phyloP scores from a whole-genome alignment of 192 early-diverging fungal genomes.

The Coemansia brasiliensis region DNA sequence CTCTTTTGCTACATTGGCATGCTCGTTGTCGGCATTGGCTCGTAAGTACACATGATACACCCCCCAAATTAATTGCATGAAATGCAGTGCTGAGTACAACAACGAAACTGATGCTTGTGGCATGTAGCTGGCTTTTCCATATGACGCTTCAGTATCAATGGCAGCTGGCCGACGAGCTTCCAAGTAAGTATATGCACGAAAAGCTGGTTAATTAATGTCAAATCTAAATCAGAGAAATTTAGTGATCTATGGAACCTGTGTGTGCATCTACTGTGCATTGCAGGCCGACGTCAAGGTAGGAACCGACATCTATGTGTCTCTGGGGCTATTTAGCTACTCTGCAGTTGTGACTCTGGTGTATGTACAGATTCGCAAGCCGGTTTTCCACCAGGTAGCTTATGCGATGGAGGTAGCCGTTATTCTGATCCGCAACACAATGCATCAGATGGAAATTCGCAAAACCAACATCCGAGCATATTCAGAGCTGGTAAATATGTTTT shows the following conservation, averaged over 20 bases:
- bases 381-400: conserved; percentile 70
- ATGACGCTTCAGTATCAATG: conserved; percentile 70
- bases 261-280: conserved; percentile 58
- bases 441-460: conserved; percentile 45
- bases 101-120: too few species aligned
- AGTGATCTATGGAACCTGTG: conserved; percentile 63
- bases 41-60: conserved; percentile 49
- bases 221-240: conserved; percentile 3
- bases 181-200: conserved; percentile 51
- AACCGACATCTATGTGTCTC: conserved; percentile 42
- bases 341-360: conserved; percentile 60
- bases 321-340: conserved; percentile 58
- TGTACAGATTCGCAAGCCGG: conserved; percentile 64
- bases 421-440: conserved; percentile 50
- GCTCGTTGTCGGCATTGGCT: conserved; percentile 68
- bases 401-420: conserved; percentile 57
- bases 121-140: conserved; percentile 69
- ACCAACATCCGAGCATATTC: conserved; percentile 36
- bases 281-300: conserved; percentile 51
- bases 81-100: neutral
- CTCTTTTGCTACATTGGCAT: conserved; percentile 61
- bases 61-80: neutral
- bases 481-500: conserved; percentile 40
- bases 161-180: conserved; percentile 80
- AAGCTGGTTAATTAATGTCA: neutral